Percentiles rank a stretch among this genome's conserved stretches.
Conservation (phyloP, 139 green algal genomes). For the Helicosporidium sp. region DNA sequence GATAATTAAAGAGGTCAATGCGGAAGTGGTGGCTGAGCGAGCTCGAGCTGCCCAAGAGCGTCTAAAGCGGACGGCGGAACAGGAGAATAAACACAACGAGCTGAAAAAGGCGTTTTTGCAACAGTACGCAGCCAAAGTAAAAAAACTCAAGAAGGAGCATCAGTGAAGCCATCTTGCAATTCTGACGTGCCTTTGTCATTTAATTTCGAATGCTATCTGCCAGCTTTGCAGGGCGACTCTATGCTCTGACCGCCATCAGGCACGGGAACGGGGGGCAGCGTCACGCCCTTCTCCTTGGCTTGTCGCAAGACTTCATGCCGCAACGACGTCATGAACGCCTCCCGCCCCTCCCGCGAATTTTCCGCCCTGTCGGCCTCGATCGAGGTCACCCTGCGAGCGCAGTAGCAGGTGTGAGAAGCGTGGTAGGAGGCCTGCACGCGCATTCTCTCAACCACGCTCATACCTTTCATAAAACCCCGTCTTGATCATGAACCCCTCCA, state of each 20-base stretch:
- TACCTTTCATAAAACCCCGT: slow-evolving; percentile 72
- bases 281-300: slow-evolving; percentile 14
- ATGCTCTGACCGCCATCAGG: too few species aligned
- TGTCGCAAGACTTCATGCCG: slow-evolving; percentile 27
- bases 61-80: too few species aligned
- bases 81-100: too few species aligned
- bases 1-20: neutral
- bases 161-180: too few species aligned
- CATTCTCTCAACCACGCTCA: neutral
- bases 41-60: neutral
- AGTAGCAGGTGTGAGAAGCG: neutral
- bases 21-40: neutral
- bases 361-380: slow-evolving; percentile 32
- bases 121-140: too few species aligned
- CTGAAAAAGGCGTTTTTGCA: too few species aligned
- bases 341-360: slow-evolving; percentile 23
- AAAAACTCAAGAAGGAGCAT: too few species aligned
- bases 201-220: neutral
- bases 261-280: too few species aligned
- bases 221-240: too few species aligned
- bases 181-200: neutral
- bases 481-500: slow-evolving; percentile 82
- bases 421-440: neutral
- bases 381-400: slow-evolving; percentile 23
- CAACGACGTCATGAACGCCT: slow-evolving; percentile 19